Conservation (phyloP, 495 filamentous ascomycete species). For the Penicillium samsonianum region DNA sequence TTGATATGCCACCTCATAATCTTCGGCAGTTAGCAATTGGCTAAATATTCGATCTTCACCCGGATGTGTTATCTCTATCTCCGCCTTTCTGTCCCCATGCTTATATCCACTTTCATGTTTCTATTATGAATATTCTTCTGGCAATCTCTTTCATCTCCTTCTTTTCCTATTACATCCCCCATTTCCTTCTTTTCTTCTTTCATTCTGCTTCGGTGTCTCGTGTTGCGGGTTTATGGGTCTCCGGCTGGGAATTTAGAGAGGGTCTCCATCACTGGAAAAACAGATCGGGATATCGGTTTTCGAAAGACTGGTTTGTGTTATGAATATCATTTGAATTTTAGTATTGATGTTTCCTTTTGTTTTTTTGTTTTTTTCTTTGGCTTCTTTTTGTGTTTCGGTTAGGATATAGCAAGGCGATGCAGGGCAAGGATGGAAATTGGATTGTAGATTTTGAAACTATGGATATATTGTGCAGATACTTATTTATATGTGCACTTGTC, state of each 20-base stretch:
- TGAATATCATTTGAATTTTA: constrained; percentile 12
- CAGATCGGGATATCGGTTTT: constrained; percentile 19
- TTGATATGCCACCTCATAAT: background rate
- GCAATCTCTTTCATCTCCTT: background rate
- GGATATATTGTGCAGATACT: constrained; percentile 15
- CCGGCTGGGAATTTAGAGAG: constrained; percentile 37
- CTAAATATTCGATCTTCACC: background rate
- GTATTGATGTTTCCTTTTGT: constrained; percentile 16
- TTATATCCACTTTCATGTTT: constrained; percentile 2
- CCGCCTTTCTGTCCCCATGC: background rate
- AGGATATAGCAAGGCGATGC: background rate
- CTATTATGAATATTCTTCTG: constrained; percentile 11
- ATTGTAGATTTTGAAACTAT: constrained; percentile 12
- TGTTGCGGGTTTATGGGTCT: constrained; percentile 32
- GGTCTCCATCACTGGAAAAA: constrained; percentile 44
- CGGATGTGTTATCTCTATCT: background rate
- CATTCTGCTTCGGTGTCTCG: constrained; percentile 25
- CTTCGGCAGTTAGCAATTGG: background rate
- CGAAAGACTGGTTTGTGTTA: constrained; percentile 24
- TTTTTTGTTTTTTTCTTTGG: constrained; percentile 20
- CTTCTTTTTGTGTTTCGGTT: constrained; percentile 19
- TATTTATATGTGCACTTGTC: constrained; percentile 17
- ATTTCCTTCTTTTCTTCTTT: constrained; percentile 7
- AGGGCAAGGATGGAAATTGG: constrained; percentile 4
- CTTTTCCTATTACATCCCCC: background rate